A percentile compares a stretch with the other conserved stretches of the same genome.
Evolutionary conservation across 768 basidiomycete genomes (phyloP).

Genomic region (Agrocybe pediades): DNA sequence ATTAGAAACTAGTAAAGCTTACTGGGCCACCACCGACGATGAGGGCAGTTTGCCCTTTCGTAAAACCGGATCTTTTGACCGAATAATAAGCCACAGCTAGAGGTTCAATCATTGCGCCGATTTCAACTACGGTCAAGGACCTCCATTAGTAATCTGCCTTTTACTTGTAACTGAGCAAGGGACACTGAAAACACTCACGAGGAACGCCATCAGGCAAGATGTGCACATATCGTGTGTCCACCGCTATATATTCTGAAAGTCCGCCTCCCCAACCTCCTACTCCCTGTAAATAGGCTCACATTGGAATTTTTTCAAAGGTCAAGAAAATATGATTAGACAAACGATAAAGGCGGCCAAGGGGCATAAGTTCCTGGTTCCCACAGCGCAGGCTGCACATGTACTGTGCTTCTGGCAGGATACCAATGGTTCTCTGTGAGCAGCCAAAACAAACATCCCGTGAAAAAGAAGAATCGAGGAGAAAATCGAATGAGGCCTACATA

Average conservation of each 20-base stretch:
- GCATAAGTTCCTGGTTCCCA: constrained; percentile 36
- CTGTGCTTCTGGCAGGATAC: constrained; percentile 39
- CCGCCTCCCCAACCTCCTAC: constrained; percentile 43
- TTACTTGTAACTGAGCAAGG: not conserved
- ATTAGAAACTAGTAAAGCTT: constrained; percentile 13
- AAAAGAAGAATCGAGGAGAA: not conserved
- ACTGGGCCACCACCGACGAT: constrained; percentile 49
- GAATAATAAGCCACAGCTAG: constrained; percentile 49
- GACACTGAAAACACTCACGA: constrained; percentile 28
- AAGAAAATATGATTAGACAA: constrained; percentile 12
- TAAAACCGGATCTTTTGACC: constrained; percentile 40
- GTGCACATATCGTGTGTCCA: constrained; percentile 37
- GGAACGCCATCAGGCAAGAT: constrained; percentile 37
- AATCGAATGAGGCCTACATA: constrained; percentile 25
- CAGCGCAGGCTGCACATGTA: constrained; percentile 34
- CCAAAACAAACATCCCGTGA: not conserved
- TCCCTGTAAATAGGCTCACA: constrained; percentile 28
- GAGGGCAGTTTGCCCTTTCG: constrained; percentile 38
- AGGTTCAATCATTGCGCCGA: constrained; percentile 49
- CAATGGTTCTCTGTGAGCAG: constrained; percentile 38
- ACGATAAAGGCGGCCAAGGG: constrained; percentile 35
- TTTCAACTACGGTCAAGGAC: constrained; percentile 38
- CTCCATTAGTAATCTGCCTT: not conserved
- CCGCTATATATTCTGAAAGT: constrained; percentile 41
- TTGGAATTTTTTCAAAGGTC: not conserved